Evolutionary conservation across 2,329 filamentous ascomycete species (phyloP).

Genomic region (Tympanopsis confertula): DNA sequence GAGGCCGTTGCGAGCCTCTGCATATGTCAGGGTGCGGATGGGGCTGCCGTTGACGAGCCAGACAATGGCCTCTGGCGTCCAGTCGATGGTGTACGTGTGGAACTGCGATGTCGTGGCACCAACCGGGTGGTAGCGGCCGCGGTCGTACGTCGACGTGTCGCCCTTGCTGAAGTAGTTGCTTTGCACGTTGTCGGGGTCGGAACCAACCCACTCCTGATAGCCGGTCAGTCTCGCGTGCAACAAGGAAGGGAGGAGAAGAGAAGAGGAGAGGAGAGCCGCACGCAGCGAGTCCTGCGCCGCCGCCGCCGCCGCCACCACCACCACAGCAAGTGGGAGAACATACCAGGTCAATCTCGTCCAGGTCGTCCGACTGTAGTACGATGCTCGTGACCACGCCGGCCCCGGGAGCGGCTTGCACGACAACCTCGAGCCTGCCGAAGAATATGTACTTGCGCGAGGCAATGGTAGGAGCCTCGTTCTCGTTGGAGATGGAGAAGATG

Average conservation of each 20-base stretch:
- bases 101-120: slow-evolving; percentile 22
- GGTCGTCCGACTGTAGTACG: slow-evolving; percentile 34
- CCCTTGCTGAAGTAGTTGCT: slow-evolving; percentile 44
- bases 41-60: slow-evolving; percentile 45
- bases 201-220: slow-evolving; percentile 19
- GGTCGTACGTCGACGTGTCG: slow-evolving; percentile 36
- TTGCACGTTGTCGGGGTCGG: slow-evolving; percentile 20
- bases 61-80: slow-evolving; percentile 43
- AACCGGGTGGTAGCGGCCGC: slow-evolving; percentile 24
- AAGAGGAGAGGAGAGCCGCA: no score
- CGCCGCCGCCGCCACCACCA: not conserved
- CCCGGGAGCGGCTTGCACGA: slow-evolving; percentile 32
- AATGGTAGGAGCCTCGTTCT: slow-evolving; percentile 33
- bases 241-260: not conserved
- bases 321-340: not conserved
- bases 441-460: slow-evolving; percentile 34
- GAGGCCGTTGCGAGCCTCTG: slow-evolving; percentile 33
- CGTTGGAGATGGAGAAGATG: slow-evolving; percentile 33
- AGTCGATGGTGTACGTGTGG: slow-evolving; percentile 59
- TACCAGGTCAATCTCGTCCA: slow-evolving; percentile 41
- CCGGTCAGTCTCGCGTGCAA: not conserved
- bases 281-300: no score
- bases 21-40: slow-evolving; percentile 32
- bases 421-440: slow-evolving; percentile 35
- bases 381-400: slow-evolving; percentile 34